These are phyloP conservation scores for Xylaria multiplex DNA, from an alignment of 2,329 filamentous ascomycete genomes.

Conservation along the genomic window DNA sequence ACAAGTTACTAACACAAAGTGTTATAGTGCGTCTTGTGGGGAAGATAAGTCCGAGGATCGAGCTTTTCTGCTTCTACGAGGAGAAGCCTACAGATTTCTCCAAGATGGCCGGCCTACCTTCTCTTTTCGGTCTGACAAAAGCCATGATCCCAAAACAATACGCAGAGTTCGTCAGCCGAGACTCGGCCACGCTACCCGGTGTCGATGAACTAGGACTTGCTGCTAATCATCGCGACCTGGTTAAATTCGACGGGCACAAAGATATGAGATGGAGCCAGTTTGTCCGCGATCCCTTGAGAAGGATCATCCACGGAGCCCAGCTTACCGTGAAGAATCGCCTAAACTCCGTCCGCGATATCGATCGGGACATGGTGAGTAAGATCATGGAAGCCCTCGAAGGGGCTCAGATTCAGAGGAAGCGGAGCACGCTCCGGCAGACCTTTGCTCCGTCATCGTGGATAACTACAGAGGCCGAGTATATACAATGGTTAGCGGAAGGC, in stretches of 20 bases:
- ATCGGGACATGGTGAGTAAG: conserved; percentile 47
- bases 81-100: conserved; percentile 53
- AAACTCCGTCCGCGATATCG: conserved; percentile 52
- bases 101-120: conserved; percentile 50
- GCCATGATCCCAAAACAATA: conserved; percentile 48
- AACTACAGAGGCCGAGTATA: conserved; percentile 51
- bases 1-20: neutral
- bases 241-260: conserved; percentile 56
- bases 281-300: conserved; percentile 53
- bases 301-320: conserved; percentile 51
- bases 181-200: conserved; percentile 54
- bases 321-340: conserved; percentile 52
- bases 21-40: conserved; percentile 45
- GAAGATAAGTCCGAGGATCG: conserved; percentile 52
- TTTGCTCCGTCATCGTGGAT: conserved; percentile 54
- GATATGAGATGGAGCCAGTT: conserved; percentile 51
- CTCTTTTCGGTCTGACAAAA: conserved; percentile 45
- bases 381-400: conserved; percentile 51
- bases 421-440: conserved; percentile 45
- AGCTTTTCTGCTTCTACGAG: conserved; percentile 54
- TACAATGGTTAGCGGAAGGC: conserved; percentile 49
- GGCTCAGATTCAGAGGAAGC: conserved; percentile 50
- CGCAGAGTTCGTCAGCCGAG: conserved; percentile 53
- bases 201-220: conserved; percentile 51
- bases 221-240: conserved; percentile 53